Evolutionary conservation across 305 asterid species (phyloP).

Genomic region (Solanum hybrid): DNA sequence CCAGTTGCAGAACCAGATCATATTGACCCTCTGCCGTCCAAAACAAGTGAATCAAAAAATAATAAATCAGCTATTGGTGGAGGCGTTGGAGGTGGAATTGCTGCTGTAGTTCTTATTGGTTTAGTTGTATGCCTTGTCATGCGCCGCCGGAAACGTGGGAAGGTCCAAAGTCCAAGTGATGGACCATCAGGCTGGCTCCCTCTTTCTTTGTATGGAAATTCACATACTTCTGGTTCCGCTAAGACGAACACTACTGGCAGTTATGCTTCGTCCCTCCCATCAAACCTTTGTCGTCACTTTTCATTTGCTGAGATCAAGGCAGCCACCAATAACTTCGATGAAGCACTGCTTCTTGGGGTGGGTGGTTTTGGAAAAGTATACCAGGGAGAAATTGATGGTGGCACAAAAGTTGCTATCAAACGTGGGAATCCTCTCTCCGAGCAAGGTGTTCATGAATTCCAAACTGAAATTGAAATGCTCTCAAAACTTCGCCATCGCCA

Average conservation of each 20-base stretch:
- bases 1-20: conserved; percentile 29
- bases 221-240: conserved; percentile 57
- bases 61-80: conserved; percentile 50
- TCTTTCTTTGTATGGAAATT: conserved; percentile 63
- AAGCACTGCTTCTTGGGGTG: conserved; percentile 51
- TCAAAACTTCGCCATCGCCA: conserved; percentile 71
- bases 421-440: background rate
- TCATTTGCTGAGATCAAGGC: conserved; percentile 77
- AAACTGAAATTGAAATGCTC: background rate
- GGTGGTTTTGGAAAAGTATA: background rate
- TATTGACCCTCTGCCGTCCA: conserved; percentile 13
- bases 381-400: background rate
- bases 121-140: conserved; percentile 34
- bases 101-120: conserved; percentile 45
- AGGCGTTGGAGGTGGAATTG: conserved; percentile 74
- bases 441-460: background rate
- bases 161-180: conserved; percentile 49
- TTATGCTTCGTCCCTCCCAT: conserved; percentile 61
- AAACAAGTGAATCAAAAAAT: conserved; percentile 29
- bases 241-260: conserved; percentile 79
- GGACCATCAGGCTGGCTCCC: conserved; percentile 62
- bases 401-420: background rate
- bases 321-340: conserved; percentile 73
- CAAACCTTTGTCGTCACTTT: conserved; percentile 79
- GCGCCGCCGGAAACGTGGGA: conserved; percentile 29